phyloP scores from a whole-genome alignment of 352 stramenopile species.

The Globisporangium barbulae region DNA sequence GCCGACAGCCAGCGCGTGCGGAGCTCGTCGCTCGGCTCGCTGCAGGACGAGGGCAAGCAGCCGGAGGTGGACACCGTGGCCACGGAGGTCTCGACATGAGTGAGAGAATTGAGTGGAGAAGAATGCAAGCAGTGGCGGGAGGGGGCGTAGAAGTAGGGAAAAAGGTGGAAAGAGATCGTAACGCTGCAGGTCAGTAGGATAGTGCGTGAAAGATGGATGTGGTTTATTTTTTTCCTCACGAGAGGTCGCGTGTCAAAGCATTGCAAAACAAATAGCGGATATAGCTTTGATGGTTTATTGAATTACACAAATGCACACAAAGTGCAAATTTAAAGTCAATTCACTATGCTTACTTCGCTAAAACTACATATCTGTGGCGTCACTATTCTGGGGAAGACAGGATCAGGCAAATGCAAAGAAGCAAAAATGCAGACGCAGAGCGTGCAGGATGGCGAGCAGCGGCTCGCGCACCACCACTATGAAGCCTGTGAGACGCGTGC shows the following conservation, averaged over 20 bases:
- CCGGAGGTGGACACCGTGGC: background rate
- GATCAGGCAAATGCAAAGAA: background rate
- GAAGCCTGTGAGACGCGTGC: slow-evolving; percentile 13
- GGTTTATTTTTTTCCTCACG: background rate
- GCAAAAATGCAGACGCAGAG: slow-evolving; percentile 7
- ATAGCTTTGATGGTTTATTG: background rate
- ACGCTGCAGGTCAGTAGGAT: background rate
- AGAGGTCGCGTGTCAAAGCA: background rate
- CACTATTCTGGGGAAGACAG: background rate
- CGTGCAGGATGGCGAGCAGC: slow-evolving; percentile 29
- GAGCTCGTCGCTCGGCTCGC: slow-evolving; percentile 37
- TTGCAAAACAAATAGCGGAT: background rate
- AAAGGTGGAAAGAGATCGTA: background rate
- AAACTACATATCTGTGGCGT: too few species aligned
- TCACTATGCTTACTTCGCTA: too few species aligned
- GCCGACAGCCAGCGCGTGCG: slow-evolving; percentile 23
- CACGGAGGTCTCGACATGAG: slow-evolving; percentile 7
- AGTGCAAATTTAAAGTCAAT: too few species aligned
- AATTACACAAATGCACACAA: background rate
- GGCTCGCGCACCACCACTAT: slow-evolving; percentile 30
- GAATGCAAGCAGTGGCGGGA: background rate
- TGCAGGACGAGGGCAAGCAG: slow-evolving; percentile 28
- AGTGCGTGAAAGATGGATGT: background rate
- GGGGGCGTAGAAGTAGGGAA: background rate
- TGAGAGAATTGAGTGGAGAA: background rate